A percentile compares a stretch with the other conserved stretches of the same genome.
phyloP scores from a whole-genome alignment of 2,329 filamentous ascomycete genomes.

The Neocatenulostroma microsporum region DNA sequence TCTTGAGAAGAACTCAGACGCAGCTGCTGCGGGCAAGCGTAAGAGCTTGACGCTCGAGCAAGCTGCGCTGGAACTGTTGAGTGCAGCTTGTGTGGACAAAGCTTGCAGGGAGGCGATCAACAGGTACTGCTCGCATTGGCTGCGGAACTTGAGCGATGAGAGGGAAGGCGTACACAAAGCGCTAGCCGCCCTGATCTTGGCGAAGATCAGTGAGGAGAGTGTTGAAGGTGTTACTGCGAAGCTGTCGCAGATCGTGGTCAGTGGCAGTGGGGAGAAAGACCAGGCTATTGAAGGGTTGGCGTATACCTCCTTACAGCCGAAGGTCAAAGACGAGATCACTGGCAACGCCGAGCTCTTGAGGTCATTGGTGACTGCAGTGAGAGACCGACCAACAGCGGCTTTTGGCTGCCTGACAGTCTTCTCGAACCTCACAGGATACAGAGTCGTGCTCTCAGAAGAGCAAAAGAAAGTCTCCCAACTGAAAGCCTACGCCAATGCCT shows the following conservation, averaged over 20 bases:
- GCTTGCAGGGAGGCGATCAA: conserved; percentile 74
- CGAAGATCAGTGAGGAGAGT: conserved; percentile 37
- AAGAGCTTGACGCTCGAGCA: conserved; percentile 71
- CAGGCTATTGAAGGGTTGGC: conserved; percentile 83
- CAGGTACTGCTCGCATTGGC: conserved; percentile 78
- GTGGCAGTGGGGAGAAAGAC: conserved; percentile 38
- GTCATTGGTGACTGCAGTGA: conserved; percentile 58
- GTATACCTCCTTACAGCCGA: conserved; percentile 79
- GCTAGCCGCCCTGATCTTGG: conserved; percentile 48
- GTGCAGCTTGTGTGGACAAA: conserved; percentile 80
- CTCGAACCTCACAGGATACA: conserved; percentile 74
- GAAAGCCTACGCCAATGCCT: conserved; percentile 86
- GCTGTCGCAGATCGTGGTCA: conserved; percentile 23
- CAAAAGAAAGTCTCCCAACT: conserved; percentile 86
- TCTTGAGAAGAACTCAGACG: conserved; percentile 46
- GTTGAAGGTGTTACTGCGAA: conserved; percentile 22
- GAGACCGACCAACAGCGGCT: conserved; percentile 42
- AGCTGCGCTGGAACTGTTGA: conserved; percentile 79
- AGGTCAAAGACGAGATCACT: conserved; percentile 73
- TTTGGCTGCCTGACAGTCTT: conserved; percentile 85
- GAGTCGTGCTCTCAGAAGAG: conserved; percentile 72
- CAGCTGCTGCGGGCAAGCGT: conserved; percentile 26
- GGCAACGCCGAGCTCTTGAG: conserved; percentile 61
- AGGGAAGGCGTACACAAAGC: conserved; percentile 23
- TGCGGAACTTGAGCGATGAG: conserved; percentile 66